Conservation (phyloP, 2,329 filamentous ascomycete genomes). For the Phaeoacremonium minimum region DNA sequence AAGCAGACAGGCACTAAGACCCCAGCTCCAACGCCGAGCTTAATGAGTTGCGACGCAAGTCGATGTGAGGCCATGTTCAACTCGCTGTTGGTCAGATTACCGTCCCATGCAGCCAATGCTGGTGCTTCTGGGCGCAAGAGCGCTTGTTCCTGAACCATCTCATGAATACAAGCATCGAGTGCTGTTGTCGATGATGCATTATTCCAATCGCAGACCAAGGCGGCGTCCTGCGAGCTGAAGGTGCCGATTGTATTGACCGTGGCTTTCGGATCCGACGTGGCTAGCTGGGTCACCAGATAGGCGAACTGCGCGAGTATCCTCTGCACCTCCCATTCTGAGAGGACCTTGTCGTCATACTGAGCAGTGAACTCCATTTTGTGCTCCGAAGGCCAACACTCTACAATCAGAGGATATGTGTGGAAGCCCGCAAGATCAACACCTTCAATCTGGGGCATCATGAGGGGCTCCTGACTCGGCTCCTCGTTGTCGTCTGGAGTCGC, state of each 20-base stretch:
- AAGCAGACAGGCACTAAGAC: slow-evolving; percentile 26
- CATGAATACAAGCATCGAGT: slow-evolving; percentile 1
- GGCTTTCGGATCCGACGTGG: too few species aligned
- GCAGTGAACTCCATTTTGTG: slow-evolving; percentile 34
- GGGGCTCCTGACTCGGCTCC: too few species aligned
- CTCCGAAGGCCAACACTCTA: slow-evolving; percentile 35
- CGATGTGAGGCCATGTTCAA: slow-evolving; percentile 18
- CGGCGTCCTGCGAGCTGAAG: not conserved
- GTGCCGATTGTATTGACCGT: not conserved
- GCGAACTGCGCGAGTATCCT: not conserved
- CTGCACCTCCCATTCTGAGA: not conserved
- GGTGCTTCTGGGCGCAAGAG: slow-evolving; percentile 10
- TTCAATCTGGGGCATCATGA: not conserved
- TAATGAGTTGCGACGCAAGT: slow-evolving; percentile 15
- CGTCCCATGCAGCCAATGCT: slow-evolving; percentile 23
- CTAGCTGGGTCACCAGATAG: slow-evolving; percentile 3
- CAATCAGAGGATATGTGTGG: slow-evolving; percentile 2
- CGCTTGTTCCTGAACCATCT: not conserved
- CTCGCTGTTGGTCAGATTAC: slow-evolving; percentile 20
- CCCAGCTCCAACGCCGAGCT: slow-evolving; percentile 19
- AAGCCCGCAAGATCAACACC: slow-evolving; percentile 1
- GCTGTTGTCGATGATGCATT: not conserved
- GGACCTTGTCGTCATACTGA: slow-evolving; percentile 27
- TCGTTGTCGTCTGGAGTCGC: too few species aligned
- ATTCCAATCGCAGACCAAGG: not conserved